These are phyloP conservation scores for Suillus subluteus DNA, from an alignment of 768 basidiomycete genomes.

Conservation along the genomic window DNA sequence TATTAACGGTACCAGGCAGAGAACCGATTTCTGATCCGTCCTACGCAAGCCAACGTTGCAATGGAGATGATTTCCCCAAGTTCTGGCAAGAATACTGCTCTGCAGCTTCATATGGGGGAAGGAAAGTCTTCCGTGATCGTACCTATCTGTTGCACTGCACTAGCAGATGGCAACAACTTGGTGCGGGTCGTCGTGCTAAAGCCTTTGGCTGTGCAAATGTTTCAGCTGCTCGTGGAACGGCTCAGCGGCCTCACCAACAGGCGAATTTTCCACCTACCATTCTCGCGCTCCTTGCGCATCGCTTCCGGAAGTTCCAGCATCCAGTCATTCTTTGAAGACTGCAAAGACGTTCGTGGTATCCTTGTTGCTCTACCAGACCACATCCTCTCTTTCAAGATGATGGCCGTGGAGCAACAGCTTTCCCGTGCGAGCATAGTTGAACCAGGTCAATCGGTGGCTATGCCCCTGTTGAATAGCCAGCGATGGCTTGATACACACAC, in stretches of 20 bases:
- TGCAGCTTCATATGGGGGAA: conserved; percentile 61
- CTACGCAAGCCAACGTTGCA: conserved; percentile 32
- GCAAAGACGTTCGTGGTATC: conserved; percentile 41
- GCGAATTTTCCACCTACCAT: conserved; percentile 36
- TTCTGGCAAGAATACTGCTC: conserved; percentile 36
- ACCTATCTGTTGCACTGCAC: conserved; percentile 29
- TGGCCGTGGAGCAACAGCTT: conserved; percentile 35
- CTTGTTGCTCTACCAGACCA: conserved; percentile 55
- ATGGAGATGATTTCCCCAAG: conserved; percentile 36
- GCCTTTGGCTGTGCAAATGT: conserved; percentile 35
- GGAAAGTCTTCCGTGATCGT: conserved; percentile 50
- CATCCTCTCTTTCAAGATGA: conserved; percentile 50
- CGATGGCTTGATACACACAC: conserved; percentile 26
- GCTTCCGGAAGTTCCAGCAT: background rate
- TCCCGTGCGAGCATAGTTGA: no score
- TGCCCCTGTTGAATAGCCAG: conserved; percentile 22
- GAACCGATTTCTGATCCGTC: conserved; percentile 30
- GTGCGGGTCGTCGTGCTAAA: conserved; percentile 40
- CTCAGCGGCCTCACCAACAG: conserved; percentile 36
- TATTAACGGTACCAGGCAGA: conserved; percentile 24
- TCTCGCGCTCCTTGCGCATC: conserved; percentile 9
- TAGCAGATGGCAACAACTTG: conserved; percentile 31
- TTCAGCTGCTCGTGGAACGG: conserved; percentile 33
- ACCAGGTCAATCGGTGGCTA: no score
- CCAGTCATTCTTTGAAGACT: conserved; percentile 26